Percentiles rank a stretch among this genome's conserved stretches.
Evolutionary conservation across 192 early-diverging fungal genomes (phyloP).

Genomic region (Coemansia sp.): DNA sequence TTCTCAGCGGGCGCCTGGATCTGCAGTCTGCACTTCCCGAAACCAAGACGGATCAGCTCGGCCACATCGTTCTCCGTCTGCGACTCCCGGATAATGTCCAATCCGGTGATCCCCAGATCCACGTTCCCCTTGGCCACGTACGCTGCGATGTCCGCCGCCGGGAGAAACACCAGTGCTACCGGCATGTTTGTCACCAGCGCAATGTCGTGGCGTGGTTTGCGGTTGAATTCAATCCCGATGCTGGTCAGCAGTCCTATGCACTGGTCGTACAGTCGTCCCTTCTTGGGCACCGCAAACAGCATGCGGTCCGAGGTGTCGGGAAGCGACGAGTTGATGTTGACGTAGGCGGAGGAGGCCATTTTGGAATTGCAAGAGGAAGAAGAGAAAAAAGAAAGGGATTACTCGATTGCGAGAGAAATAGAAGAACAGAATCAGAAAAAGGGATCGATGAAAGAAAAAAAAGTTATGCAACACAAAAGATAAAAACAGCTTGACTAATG

Average conservation of each 20-base stretch:
- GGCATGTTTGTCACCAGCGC: constrained; percentile 92
- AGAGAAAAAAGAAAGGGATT: not conserved
- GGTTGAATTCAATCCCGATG: constrained; percentile 94
- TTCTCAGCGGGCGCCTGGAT: constrained; percentile 83
- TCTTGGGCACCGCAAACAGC: constrained; percentile 97
- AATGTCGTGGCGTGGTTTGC: constrained; percentile 95
- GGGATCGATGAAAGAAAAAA: no score
- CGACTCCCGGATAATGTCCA: constrained; percentile 91
- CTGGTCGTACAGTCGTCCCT: constrained; percentile 93
- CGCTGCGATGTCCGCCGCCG: constrained; percentile 93
- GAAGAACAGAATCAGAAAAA: no score
- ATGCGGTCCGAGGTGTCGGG: constrained; percentile 64
- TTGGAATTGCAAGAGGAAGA: not conserved
- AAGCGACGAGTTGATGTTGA: constrained; percentile 36
- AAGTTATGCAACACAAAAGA: no score
- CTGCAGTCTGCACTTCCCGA: constrained; percentile 91
- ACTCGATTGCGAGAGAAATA: not conserved
- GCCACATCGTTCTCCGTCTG: constrained; percentile 68
- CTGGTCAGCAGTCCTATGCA: constrained; percentile 78
- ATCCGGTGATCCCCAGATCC: constrained; percentile 95
- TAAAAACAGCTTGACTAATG: no score
- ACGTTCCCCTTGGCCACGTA: constrained; percentile 95
- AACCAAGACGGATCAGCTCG: constrained; percentile 76
- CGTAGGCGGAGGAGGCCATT: constrained; percentile 14
- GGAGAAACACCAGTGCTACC: constrained; percentile 91